Conservation (phyloP, 1,284 basidiomycete genomes). For the Microbotryomycetes sp. region DNA sequence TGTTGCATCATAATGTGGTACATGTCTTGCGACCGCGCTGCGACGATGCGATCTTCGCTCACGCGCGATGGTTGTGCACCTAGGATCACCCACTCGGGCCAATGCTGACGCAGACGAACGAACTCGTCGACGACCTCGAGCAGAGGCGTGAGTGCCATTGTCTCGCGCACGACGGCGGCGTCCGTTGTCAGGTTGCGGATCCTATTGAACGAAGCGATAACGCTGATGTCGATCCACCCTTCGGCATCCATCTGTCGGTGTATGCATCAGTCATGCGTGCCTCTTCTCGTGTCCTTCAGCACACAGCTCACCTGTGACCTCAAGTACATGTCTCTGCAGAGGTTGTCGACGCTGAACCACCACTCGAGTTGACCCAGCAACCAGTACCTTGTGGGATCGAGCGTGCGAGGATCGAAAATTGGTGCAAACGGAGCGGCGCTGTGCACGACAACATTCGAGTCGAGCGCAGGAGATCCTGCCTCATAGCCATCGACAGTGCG, state of each 20-base stretch:
- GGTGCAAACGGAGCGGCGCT: constrained; percentile 11
- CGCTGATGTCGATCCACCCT: constrained; percentile 75
- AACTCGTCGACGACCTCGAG: constrained; percentile 60
- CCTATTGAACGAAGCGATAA: constrained; percentile 81
- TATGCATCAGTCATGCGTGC: not conserved
- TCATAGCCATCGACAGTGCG: too few relatives aligned
- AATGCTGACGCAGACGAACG: constrained; percentile 28
- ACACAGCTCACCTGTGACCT: constrained; percentile 62
- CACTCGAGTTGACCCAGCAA: constrained; percentile 61
- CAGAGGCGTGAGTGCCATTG: constrained; percentile 59
- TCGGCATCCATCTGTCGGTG: constrained; percentile 69
- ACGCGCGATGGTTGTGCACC: constrained; percentile 17
- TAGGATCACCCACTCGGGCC: constrained; percentile 32
- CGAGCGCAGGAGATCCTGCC: too few relatives aligned
- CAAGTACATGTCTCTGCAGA: constrained; percentile 74
- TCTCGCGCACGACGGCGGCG: constrained; percentile 60
- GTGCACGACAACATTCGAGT: too few relatives aligned
- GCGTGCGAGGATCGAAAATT: constrained; percentile 25
- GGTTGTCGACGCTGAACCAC: constrained; percentile 78
- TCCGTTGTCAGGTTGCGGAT: constrained; percentile 65
- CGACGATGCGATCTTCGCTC: constrained; percentile 19
- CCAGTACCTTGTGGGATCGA: constrained; percentile 36
- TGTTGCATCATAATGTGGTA: not conserved
- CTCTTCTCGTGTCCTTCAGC: too few relatives aligned
- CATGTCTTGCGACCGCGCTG: constrained; percentile 6